phyloP scores from a whole-genome alignment of 2,329 filamentous ascomycete genomes.

The Fusarium hainanense region DNA sequence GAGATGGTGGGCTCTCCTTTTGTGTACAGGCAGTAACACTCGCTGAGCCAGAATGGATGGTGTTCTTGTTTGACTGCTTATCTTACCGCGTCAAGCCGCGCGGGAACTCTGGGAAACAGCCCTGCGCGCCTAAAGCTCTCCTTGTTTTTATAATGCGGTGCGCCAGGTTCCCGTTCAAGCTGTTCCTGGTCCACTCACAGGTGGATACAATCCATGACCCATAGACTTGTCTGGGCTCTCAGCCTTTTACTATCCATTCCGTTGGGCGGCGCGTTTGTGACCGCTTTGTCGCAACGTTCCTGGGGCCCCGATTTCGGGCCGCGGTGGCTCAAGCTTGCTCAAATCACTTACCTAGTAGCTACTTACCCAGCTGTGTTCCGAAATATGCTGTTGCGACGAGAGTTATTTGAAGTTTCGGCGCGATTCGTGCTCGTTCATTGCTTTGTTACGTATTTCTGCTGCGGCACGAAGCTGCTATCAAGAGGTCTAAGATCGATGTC shows the following conservation, averaged over 20 bases:
- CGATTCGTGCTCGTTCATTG: neutral
- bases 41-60: neutral
- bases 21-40: neutral
- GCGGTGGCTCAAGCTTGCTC: neutral
- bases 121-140: neutral
- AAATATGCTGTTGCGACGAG: neutral
- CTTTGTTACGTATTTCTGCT: neutral
- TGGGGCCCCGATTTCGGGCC: neutral
- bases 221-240: neutral
- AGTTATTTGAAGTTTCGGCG: neutral
- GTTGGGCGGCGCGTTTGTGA: neutral
- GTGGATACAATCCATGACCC: neutral
- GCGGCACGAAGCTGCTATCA: no score
- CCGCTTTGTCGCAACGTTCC: neutral
- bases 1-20: neutral
- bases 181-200: neutral
- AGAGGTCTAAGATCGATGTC: no score
- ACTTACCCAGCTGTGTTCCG: neutral
- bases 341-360: neutral
- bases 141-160: neutral
- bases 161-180: neutral
- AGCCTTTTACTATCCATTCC: neutral
- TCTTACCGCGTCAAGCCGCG: neutral
- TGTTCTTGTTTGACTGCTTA: neutral
- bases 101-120: neutral